phyloP scores from a whole-genome alignment of 352 stramenopile genomes.

The Phytophthora chlamydospora region DNA sequence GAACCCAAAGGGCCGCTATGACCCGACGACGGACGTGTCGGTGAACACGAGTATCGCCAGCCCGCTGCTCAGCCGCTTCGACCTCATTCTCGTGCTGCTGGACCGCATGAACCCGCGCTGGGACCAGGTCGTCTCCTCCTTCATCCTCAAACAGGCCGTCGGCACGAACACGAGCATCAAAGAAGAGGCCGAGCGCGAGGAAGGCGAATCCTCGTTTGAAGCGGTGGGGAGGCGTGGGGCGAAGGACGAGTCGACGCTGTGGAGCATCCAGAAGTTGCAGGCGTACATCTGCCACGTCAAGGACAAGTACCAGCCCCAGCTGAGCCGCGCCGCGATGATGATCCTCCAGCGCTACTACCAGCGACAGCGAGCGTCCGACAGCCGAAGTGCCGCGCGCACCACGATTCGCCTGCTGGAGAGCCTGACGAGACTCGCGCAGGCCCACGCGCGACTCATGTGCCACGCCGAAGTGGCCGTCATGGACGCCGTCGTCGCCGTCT shows the following conservation, averaged over 20 bases:
- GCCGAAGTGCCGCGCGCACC: conserved; percentile 73
- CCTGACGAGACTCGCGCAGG: conserved; percentile 92
- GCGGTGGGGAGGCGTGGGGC: conserved; percentile 9
- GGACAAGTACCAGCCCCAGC: conserved; percentile 82
- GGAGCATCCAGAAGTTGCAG: conserved; percentile 91
- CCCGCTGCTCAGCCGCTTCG: conserved; percentile 97
- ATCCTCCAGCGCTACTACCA: conserved; percentile 94
- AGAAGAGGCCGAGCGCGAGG: conserved; percentile 29
- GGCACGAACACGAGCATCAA: conserved; percentile 35
- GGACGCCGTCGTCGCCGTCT: conserved; percentile 82
- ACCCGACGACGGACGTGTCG: conserved; percentile 89
- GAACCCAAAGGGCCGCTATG: conserved; percentile 92
- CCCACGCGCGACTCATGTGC: conserved; percentile 90
- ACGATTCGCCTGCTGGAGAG: conserved; percentile 96
- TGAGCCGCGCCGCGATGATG: conserved; percentile 80
- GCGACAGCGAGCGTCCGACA: conserved; percentile 67
- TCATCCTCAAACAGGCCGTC: conserved; percentile 92
- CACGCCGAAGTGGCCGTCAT: conserved; percentile 68
- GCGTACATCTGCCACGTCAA: conserved; percentile 94
- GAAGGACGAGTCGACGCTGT: conserved; percentile 40
- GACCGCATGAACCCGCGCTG: conserved; percentile 89
- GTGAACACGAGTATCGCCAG: conserved; percentile 96
- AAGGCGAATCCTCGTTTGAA: conserved; percentile 26
- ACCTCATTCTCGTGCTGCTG: conserved; percentile 96
- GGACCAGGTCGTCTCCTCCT: conserved; percentile 94